Evolutionary conservation across 2,329 filamentous ascomycete species (phyloP).

Genomic region (Berkeleyomyces basicola): DNA sequence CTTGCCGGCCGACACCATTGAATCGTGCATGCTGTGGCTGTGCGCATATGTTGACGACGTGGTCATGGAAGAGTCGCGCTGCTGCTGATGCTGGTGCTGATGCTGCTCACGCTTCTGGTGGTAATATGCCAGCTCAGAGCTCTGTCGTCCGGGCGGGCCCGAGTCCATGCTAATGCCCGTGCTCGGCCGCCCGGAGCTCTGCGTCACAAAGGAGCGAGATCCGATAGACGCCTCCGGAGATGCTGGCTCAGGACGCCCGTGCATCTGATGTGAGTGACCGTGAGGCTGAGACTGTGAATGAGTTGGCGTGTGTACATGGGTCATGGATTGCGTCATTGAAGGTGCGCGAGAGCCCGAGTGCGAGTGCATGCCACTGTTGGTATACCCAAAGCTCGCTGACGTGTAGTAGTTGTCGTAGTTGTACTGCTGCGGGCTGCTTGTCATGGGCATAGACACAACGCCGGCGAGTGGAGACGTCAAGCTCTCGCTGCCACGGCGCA

Average conservation of each 20-base stretch:
- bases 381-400: conserved; percentile 14
- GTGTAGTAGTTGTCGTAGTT: conserved; percentile 40
- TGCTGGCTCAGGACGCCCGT: not conserved
- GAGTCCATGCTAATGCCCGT: conserved; percentile 40
- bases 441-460: conserved; percentile 17
- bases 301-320: not conserved
- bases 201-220: conserved; percentile 30
- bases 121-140: conserved; percentile 33
- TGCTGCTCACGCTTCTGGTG: conserved; percentile 14
- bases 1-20: conserved; percentile 25
- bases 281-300: conserved; percentile 2
- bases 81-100: conserved; percentile 12
- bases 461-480: conserved; percentile 43
- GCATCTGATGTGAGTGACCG: conserved; percentile 13
- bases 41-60: conserved; percentile 36
- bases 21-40: conserved; percentile 15
- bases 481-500: conserved; percentile 47
- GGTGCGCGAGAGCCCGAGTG: conserved; percentile 15
- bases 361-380: not conserved
- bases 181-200: conserved; percentile 33
- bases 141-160: conserved; percentile 28
- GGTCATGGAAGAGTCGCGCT: conserved; percentile 32
- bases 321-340: conserved; percentile 4
- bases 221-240: conserved; percentile 17
- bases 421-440: conserved; percentile 35